Conservation (phyloP, 2,329 filamentous ascomycete genomes). For the Sporothrix humicola region DNA sequence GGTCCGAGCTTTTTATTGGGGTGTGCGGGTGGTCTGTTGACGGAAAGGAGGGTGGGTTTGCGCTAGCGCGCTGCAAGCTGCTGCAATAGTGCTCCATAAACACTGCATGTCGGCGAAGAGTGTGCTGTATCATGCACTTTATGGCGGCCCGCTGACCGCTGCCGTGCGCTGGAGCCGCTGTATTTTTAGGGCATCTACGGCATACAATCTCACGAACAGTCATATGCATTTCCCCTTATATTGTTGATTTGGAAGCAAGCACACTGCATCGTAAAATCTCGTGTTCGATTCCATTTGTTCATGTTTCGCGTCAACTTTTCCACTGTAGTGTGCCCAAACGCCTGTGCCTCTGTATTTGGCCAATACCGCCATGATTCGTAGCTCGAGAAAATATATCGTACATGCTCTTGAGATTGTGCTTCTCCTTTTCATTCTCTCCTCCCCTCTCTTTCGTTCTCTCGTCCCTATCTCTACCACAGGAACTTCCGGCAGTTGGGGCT, state of each 20-base stretch:
- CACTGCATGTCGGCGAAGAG: neutral
- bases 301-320: neutral
- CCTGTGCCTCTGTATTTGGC: neutral
- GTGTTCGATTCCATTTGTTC: neutral
- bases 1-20: conserved; percentile 33
- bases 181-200: neutral
- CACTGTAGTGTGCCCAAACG: neutral
- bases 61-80: neutral
- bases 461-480: conserved; percentile 60
- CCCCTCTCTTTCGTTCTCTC: neutral
- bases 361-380: conserved; percentile 9
- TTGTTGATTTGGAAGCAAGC: conserved; percentile 7
- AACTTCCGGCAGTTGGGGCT: conserved; percentile 70
- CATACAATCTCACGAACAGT: neutral
- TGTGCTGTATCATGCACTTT: neutral
- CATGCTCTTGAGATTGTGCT: neutral
- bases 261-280: neutral
- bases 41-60: neutral
- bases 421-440: neutral
- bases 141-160: neutral
- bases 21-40: neutral
- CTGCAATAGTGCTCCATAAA: neutral
- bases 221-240: neutral
- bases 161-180: neutral
- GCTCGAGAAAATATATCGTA: neutral